phyloP scores from a whole-genome alignment of 2,329 filamentous ascomycete species.

The Massarina eburnea region DNA sequence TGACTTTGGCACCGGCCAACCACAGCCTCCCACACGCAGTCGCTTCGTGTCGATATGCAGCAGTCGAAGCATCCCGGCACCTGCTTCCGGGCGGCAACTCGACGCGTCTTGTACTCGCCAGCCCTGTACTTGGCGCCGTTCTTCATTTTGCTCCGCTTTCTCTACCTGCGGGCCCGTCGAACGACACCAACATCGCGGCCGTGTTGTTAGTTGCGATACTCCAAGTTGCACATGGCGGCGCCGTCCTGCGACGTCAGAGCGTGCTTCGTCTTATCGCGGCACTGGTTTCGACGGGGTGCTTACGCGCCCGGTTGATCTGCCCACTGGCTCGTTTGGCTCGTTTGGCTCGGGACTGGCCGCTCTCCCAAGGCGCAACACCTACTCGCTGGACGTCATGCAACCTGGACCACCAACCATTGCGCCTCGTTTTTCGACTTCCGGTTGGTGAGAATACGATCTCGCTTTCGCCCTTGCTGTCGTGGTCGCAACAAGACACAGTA shows the following conservation, averaged over 20 bases:
- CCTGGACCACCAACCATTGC: conserved; percentile 18
- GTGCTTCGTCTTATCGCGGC: conserved; percentile 27
- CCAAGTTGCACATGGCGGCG: conserved; percentile 9
- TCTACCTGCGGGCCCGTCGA: conserved; percentile 17
- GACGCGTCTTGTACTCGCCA: conserved; percentile 30
- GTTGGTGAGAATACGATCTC: conserved; percentile 23
- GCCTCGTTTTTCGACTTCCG: conserved; percentile 27
- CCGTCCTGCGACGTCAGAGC: conserved; percentile 13
- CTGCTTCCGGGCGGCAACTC: conserved; percentile 40
- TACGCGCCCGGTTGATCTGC: conserved; percentile 44
- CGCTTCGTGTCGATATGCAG: conserved; percentile 37
- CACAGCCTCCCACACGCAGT: conserved; percentile 36
- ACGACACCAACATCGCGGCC: conserved; percentile 11
- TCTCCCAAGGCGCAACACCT: conserved; percentile 23
- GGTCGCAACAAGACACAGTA: conserved; percentile 7
- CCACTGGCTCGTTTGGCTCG: conserved; percentile 15
- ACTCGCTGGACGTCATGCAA: conserved; percentile 26
- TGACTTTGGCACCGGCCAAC: conserved; percentile 54
- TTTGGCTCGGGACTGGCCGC: conserved; percentile 41
- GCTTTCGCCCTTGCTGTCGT: conserved; percentile 17
- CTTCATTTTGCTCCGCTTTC: conserved; percentile 13
- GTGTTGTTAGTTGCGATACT: conserved; percentile 6
- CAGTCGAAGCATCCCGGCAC: conserved; percentile 36
- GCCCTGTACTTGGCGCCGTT: conserved; percentile 28
- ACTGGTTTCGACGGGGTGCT: conserved; percentile 26